Base-by-base conservation (phyloP, 129 eudicot species). In the Helianthus tuberosus region DNA sequence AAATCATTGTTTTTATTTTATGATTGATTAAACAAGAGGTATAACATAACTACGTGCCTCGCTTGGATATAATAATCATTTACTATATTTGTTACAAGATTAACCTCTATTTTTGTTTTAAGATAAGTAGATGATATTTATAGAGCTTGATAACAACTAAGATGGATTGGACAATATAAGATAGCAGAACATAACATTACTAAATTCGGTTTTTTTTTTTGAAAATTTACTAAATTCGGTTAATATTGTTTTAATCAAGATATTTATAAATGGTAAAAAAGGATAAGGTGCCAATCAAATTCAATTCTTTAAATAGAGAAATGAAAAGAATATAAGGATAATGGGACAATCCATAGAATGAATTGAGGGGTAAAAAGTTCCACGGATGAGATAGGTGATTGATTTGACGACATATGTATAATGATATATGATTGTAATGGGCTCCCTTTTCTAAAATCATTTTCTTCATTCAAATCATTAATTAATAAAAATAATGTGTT, bases 291-390 rank as follows among this genome's bases (percentile, higher is more conserved):
- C 62, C 78, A 35, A 50, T 39, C 39, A 63, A 36, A 74, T 48
- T 48, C 1, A 63, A 16, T 29, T 74, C 32, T 49, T 74, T 49
- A 29, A 55, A 55, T 58, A 58, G 64, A 58, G 14, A 58, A 58
- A 25, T 60, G 44, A 68, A 74, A 74, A 20, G 69, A 74, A 74
- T 74, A 48, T 32, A 62, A 74, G 58, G 70, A 61, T 74, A 71
- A 74, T 62, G 78, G 70, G 71, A 74, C 78, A 46, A 62, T 29
- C 41, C 78, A 49, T 62, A 23, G 62, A 54, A 74, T 47, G 51
- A 46, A 59, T 46, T 61, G 17, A 60, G 69, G 36, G 53, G 70
- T 49, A 74, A 74, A 48, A 74, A 10, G 58, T 39, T 74, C 70
- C 78, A 74, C 59, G 70, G 13, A 46, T 73, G 64, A 51, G 69